These are phyloP conservation scores for Ajuga chamaepitys DNA, from an alignment of 257 asterid species.

Conservation along the genomic window DNA sequence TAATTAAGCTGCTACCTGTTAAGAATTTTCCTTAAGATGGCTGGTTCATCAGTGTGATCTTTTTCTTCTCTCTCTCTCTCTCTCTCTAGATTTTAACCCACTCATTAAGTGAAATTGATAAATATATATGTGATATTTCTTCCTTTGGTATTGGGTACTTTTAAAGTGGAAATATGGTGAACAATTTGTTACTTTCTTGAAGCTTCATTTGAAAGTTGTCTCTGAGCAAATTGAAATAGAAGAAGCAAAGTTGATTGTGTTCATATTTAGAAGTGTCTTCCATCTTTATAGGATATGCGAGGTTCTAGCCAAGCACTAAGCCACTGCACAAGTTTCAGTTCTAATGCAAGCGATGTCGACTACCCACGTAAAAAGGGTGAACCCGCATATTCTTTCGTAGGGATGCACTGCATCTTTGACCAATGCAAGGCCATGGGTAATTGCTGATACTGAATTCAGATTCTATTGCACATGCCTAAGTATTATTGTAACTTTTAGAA, in stretches of 20 bases:
- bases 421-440: conserved; percentile 99
- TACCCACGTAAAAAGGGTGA: conserved; percentile 65
- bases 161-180: conserved; percentile 2
- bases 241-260: conserved; percentile 10
- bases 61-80: not conserved
- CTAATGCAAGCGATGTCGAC: conserved; percentile 61
- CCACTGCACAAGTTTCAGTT: conserved; percentile 59
- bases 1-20: not conserved
- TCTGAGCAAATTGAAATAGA: not conserved
- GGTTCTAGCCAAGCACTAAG: conserved; percentile 60
- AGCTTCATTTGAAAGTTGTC: not conserved
- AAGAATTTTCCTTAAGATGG: not conserved
- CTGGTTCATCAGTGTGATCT: not conserved
- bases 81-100: too few relatives aligned
- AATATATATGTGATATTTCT: not conserved
- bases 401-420: conserved; percentile 99
- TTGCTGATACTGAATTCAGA: conserved; percentile 11
- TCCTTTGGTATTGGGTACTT: not conserved
- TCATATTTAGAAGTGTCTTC: conserved; percentile 4
- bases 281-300: conserved; percentile 47
- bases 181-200: not conserved
- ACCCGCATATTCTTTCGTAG: conserved; percentile 96
- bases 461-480: not conserved
- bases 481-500: conserved; percentile 4
- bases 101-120: too few relatives aligned